Conservation (phyloP, 2,329 filamentous ascomycete species). For the Verticillium longisporum region DNA sequence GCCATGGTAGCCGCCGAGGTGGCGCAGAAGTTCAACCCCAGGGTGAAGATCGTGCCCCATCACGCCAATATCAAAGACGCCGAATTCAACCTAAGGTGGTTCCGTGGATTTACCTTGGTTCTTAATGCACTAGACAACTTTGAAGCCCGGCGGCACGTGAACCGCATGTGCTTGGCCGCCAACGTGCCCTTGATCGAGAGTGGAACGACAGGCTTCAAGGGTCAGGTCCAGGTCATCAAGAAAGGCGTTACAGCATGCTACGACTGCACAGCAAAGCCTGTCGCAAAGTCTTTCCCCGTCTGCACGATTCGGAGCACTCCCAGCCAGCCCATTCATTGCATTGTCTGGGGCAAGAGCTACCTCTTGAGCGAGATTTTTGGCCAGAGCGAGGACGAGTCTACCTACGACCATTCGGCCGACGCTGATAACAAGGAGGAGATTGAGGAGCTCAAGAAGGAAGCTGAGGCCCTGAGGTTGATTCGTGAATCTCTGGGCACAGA, state of each 20-base stretch:
- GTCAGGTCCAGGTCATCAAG: slow-evolving; percentile 94
- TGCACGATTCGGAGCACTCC: slow-evolving; percentile 97
- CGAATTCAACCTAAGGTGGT: slow-evolving; percentile 85
- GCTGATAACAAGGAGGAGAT: slow-evolving; percentile 83
- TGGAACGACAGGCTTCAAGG: slow-evolving; percentile 95
- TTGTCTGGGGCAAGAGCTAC: slow-evolving; percentile 98
- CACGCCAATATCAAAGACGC: slow-evolving; percentile 93
- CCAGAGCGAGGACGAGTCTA: slow-evolving; percentile 76
- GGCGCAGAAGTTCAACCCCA: slow-evolving; percentile 83
- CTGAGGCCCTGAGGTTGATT: slow-evolving; percentile 76
- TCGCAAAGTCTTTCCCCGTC: slow-evolving; percentile 88
- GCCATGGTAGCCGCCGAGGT: slow-evolving; percentile 90
- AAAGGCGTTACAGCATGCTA: slow-evolving; percentile 92
- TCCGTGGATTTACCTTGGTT: slow-evolving; percentile 72
- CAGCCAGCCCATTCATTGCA: slow-evolving; percentile 95
- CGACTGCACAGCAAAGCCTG: slow-evolving; percentile 84
- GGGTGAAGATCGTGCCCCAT: slow-evolving; percentile 77
- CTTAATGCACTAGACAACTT: slow-evolving; percentile 98
- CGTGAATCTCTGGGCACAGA: slow-evolving; percentile 71
- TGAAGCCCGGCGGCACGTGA: slow-evolving; percentile 88
- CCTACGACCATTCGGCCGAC: slow-evolving; percentile 74
- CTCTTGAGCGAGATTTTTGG: slow-evolving; percentile 93
- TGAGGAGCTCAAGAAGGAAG: slow-evolving; percentile 76
- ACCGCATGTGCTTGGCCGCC: slow-evolving; percentile 92
- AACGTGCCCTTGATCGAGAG: slow-evolving; percentile 90